Evolutionary conservation across 2,329 filamentous ascomycete species (phyloP).

Genomic region (Aspergillus quadricinctus): DNA sequence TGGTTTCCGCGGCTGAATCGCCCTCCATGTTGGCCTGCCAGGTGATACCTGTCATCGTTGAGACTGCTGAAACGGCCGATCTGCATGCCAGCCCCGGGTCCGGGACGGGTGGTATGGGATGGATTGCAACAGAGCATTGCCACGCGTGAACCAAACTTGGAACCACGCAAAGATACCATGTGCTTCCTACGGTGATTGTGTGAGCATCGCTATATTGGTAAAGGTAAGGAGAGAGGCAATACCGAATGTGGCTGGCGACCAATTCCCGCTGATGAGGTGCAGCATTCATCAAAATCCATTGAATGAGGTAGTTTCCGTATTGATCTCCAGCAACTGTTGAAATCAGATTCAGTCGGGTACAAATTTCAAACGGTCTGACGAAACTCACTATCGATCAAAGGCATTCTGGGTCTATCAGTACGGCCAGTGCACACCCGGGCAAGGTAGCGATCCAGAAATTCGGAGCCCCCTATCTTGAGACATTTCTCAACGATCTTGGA

Average conservation of each 20-base stretch:
- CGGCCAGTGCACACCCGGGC: constrained; percentile 91
- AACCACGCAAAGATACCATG: constrained; percentile 97
- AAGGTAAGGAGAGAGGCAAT: constrained; percentile 4
- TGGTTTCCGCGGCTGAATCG: constrained; percentile 34
- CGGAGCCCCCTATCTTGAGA: constrained; percentile 86
- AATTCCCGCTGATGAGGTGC: constrained; percentile 84
- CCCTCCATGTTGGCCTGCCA: constrained; percentile 36
- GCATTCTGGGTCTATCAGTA: constrained; percentile 86
- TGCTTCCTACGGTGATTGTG: constrained; percentile 61
- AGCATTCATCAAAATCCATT: constrained; percentile 91
- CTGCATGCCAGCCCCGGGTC: constrained; percentile 69
- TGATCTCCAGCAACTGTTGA: constrained; percentile 80
- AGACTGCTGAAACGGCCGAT: constrained; percentile 57
- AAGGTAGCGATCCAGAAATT: constrained; percentile 89
- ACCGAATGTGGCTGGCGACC: constrained; percentile 85
- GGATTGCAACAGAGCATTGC: constrained; percentile 99
- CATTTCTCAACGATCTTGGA: constrained; percentile 99
- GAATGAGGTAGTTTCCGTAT: constrained; percentile 96
- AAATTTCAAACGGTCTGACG: neutral
- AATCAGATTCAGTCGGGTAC: constrained; percentile 6
- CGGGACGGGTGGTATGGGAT: constrained; percentile 80
- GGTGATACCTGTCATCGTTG: constrained; percentile 34
- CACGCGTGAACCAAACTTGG: constrained; percentile 96
- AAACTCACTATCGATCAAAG: constrained; percentile 78
- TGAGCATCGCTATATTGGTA: constrained; percentile 5